Evolutionary conservation across 139 green algal species (phyloP).

Genomic region (Ettlia oleoabundans): DNA sequence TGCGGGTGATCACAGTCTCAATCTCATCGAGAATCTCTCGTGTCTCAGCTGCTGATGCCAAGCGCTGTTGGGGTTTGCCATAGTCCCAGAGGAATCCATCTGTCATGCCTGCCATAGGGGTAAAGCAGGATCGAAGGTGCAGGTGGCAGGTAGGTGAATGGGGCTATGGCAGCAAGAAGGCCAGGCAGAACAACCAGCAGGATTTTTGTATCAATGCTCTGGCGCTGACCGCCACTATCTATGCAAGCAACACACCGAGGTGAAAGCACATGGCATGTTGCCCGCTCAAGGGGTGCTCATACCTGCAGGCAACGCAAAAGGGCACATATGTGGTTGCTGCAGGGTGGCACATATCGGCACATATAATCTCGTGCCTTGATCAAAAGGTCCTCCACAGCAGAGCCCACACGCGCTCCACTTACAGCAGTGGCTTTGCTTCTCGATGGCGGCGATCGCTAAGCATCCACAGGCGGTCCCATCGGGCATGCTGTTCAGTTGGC

Average conservation of each 20-base stretch:
- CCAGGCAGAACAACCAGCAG: no score
- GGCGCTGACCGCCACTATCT: not conserved
- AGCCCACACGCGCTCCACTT: not conserved
- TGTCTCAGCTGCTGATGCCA: constrained; percentile 38
- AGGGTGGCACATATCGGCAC: no score
- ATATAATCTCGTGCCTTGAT: not conserved
- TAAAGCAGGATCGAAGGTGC: not conserved
- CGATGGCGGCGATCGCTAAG: constrained; percentile 43
- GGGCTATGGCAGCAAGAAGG: not conserved
- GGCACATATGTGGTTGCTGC: not conserved
- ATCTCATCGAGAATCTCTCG: constrained; percentile 45
- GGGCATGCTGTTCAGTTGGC: constrained; percentile 24
- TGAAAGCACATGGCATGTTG: constrained; percentile 59
- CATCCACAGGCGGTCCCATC: constrained; percentile 60
- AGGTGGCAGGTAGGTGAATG: not conserved
- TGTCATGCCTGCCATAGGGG: constrained; percentile 47
- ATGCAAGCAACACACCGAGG: constrained; percentile 18
- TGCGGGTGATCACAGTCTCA: constrained; percentile 32
- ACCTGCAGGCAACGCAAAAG: constrained; percentile 1
- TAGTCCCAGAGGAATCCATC: constrained; percentile 49
- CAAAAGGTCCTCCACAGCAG: not conserved
- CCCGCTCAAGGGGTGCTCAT: constrained; percentile 53
- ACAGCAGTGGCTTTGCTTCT: constrained; percentile 50
- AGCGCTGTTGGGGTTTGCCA: constrained; percentile 34
- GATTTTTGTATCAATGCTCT: no score